These are phyloP conservation scores for Larix sibirica DNA, from an alignment of 83 land plant genomes.

Conservation along the genomic window DNA sequence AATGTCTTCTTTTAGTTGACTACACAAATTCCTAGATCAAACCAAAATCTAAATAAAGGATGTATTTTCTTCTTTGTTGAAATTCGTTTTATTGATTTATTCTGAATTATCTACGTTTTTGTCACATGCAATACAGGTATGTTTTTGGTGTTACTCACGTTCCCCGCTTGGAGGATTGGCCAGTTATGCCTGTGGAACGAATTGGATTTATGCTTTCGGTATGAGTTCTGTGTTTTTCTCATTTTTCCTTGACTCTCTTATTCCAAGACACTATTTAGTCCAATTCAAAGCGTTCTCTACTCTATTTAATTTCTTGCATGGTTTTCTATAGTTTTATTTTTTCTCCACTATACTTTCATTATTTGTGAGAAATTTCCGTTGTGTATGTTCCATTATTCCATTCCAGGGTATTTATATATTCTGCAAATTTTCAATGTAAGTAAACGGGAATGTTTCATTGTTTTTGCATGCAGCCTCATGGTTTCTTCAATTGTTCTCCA, in stretches of 20 bases:
- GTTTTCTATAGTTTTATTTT: neutral
- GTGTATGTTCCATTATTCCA: neutral
- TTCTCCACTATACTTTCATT: neutral
- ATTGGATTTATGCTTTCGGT: conserved; percentile 94
- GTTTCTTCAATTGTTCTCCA: conserved; percentile 98
- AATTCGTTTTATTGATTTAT: neutral
- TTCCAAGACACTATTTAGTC: neutral
- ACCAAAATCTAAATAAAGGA: neutral
- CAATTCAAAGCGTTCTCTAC: neutral
- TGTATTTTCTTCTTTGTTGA: neutral
- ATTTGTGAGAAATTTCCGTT: neutral
- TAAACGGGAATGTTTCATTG: conserved; percentile 1
- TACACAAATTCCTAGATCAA: neutral
- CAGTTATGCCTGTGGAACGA: conserved; percentile 99
- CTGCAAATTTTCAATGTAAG: neutral
- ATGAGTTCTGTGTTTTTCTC: neutral
- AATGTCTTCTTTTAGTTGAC: neutral
- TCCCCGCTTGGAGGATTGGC: conserved; percentile 99
- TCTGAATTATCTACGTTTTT: neutral
- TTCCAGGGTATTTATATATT: neutral
- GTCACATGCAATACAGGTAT: conserved; percentile 67
- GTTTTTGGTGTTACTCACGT: conserved; percentile 94
- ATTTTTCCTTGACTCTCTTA: neutral
- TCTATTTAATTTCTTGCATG: neutral
- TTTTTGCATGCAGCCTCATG: conserved; percentile 73